Evolutionary conservation across 768 basidiomycete species (phyloP).

Genomic region (Russula abietina): DNA sequence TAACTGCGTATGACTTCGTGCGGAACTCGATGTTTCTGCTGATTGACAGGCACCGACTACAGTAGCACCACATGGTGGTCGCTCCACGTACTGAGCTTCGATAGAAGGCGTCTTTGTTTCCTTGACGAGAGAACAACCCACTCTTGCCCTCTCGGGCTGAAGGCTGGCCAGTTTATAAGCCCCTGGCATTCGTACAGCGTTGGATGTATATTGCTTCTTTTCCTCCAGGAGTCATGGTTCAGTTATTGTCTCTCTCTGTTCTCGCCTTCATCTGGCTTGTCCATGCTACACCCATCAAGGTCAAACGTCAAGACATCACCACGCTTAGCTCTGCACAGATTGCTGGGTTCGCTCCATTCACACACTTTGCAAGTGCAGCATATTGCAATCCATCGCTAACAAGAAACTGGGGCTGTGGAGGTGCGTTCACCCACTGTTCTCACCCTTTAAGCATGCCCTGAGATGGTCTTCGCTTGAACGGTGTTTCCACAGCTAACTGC

Average conservation of each 20-base stretch:
- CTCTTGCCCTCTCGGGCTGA: background rate
- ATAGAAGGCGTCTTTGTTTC: background rate
- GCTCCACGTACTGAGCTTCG: no score
- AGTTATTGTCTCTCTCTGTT: background rate
- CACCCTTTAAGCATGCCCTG: background rate
- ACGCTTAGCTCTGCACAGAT: constrained; percentile 28
- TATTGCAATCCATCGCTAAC: constrained; percentile 31
- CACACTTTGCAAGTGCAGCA: constrained; percentile 31
- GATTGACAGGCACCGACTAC: background rate
- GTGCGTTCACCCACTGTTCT: constrained; percentile 16
- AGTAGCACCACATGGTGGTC: background rate
- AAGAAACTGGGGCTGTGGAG: constrained; percentile 30
- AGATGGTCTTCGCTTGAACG: background rate
- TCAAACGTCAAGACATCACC: constrained; percentile 23
- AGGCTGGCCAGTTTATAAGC: background rate
- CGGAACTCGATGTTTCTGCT: no score
- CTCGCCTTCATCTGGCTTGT: background rate
- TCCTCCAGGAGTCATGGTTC: background rate
- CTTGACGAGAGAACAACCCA: no score
- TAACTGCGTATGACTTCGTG: background rate
- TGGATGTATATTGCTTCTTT: background rate
- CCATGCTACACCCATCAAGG: background rate
- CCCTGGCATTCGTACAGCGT: background rate
- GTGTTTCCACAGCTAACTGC: constrained; percentile 36
- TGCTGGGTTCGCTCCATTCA: constrained; percentile 29